Evolutionary conservation across 192 early-diverging fungal genomes (phyloP).

Genomic region (Dissophora globulifera): DNA sequence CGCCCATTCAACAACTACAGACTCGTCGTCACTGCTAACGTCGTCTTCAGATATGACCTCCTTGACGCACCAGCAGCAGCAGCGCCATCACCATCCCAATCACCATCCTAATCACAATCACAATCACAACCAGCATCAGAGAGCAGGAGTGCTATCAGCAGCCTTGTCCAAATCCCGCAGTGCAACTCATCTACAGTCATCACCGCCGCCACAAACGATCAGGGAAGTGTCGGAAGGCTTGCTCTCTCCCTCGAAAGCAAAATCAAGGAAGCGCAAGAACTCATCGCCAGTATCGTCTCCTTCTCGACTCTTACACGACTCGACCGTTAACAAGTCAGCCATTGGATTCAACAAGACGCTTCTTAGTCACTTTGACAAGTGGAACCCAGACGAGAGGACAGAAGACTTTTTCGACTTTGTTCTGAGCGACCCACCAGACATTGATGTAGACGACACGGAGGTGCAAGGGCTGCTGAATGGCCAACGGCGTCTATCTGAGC

Average conservation of each 20-base stretch:
- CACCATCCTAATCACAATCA: too few species aligned
- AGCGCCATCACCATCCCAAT: too few species aligned
- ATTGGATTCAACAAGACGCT: constrained; percentile 31
- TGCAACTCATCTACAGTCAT: not conserved
- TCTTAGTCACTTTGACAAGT: constrained; percentile 31
- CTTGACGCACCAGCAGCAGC: too few species aligned
- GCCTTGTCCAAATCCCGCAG: not conserved
- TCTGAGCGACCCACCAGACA: constrained; percentile 45
- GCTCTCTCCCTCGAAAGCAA: constrained; percentile 1
- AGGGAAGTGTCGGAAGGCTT: not conserved
- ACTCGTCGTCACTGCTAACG: not conserved
- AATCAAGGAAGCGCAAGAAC: constrained; percentile 27
- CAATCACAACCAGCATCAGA: not conserved
- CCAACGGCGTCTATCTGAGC: not conserved
- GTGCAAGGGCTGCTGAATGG: constrained; percentile 16
- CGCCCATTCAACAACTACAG: not conserved
- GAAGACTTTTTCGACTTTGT: constrained; percentile 39
- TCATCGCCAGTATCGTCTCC: not conserved
- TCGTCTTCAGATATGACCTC: too few species aligned
- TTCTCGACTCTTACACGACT: not conserved
- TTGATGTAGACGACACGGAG: constrained; percentile 24
- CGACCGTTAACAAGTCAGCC: not conserved
- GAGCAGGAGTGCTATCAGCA: not conserved
- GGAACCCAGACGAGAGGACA: constrained; percentile 29
- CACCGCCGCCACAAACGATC: not conserved